A percentile compares a stretch with the other conserved stretches of the same genome.
Evolutionary conservation across 2,329 filamentous ascomycete species (phyloP).

Genomic region (Cercospora sp.): DNA sequence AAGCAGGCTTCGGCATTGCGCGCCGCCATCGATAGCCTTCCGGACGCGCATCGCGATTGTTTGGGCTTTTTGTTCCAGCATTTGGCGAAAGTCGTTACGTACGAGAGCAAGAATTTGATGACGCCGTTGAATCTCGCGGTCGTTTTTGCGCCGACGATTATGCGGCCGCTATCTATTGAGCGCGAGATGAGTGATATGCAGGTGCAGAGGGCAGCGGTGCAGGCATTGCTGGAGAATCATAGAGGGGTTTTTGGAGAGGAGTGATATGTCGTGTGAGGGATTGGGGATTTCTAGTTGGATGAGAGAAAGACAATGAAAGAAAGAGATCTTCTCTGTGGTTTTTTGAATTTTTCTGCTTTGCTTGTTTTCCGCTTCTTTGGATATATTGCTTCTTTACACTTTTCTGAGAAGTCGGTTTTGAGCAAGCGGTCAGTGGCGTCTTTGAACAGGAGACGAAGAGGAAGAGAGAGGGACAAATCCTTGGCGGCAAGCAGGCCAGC

Average conservation of each 20-base stretch:
- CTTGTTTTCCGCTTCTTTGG: neutral
- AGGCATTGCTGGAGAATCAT: conserved; percentile 90
- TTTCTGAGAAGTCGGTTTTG: neutral
- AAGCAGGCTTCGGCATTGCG: conserved; percentile 72
- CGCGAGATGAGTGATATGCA: conserved; percentile 96
- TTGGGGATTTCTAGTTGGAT: neutral
- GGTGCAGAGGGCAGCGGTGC: conserved; percentile 85
- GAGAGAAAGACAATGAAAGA: neutral
- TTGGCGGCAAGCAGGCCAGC: too few relatives aligned
- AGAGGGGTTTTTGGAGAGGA: conserved; percentile 66
- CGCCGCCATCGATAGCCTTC: conserved; percentile 74
- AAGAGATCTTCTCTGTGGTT: neutral
- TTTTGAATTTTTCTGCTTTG: neutral
- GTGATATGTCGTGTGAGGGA: neutral
- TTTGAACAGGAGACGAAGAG: neutral
- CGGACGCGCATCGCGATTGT: conserved; percentile 80
- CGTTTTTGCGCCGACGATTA: conserved; percentile 96
- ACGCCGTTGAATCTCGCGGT: conserved; percentile 94
- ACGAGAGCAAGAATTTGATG: conserved; percentile 89
- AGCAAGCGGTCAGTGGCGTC: neutral
- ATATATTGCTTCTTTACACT: neutral
- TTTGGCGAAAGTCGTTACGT: conserved; percentile 78
- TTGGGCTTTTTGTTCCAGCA: conserved; percentile 95
- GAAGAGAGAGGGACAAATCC: too few relatives aligned
- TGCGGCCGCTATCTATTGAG: conserved; percentile 86